phyloP scores from a whole-genome alignment of 805 yeast genomes.

The Candida andamanensis region DNA sequence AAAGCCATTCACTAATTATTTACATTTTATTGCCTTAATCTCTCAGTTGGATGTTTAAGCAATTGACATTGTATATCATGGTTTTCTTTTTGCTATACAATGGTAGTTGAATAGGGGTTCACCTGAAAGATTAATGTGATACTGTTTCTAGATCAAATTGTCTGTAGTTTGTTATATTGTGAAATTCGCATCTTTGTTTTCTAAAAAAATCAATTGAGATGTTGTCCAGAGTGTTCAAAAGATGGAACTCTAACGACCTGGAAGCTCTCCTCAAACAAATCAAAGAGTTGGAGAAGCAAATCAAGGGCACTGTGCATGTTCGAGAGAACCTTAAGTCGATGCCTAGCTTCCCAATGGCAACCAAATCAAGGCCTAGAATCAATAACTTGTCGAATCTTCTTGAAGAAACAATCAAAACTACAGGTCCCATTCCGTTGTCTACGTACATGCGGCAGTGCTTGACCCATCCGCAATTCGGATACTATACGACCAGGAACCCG shows the following conservation, averaged over 20 bases:
- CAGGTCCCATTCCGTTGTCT: constrained; percentile 73
- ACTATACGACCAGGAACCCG: constrained; percentile 75
- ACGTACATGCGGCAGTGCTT: constrained; percentile 78
- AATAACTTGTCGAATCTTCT: constrained; percentile 33
- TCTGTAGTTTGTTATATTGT: not conserved
- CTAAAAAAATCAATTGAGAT: not conserved
- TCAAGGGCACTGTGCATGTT: constrained; percentile 32
- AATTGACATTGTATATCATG: constrained; percentile 12
- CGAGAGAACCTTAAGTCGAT: constrained; percentile 33
- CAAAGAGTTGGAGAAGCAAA: constrained; percentile 25
- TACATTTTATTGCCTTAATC: constrained; percentile 7
- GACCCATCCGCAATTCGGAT: constrained; percentile 72
- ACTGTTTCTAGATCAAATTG: not conserved
- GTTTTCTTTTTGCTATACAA: constrained; percentile 7
- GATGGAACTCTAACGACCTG: too few species aligned
- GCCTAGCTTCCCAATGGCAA: constrained; percentile 30
- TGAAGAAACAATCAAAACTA: constrained; percentile 50
- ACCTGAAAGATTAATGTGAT: constrained; percentile 11
- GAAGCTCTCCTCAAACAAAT: too few species aligned
- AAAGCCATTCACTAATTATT: too few species aligned
- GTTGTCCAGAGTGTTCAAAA: not conserved
- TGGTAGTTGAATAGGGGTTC: constrained; percentile 15
- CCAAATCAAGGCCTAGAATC: constrained; percentile 14
- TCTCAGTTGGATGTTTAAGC: constrained; percentile 14
- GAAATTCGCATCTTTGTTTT: not conserved